phyloP scores from a whole-genome alignment of 306 rosid species.

The Parietaria judaica region DNA sequence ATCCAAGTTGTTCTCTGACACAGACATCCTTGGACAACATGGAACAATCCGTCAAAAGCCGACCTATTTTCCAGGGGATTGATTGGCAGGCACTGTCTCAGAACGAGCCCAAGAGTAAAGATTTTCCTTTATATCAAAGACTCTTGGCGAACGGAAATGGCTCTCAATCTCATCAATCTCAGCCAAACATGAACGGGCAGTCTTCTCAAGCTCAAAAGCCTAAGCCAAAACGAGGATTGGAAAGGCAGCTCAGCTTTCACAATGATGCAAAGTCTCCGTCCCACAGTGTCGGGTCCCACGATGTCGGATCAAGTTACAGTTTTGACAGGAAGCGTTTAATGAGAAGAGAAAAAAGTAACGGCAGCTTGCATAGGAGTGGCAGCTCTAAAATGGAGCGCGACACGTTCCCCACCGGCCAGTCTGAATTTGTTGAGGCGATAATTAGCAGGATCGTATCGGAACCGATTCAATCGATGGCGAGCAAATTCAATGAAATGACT shows the following conservation, averaged over 20 bases:
- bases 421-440: constrained; percentile 61
- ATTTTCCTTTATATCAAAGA: constrained; percentile 55
- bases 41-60: constrained; percentile 91
- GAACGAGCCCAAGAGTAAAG: constrained; percentile 57
- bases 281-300: constrained; percentile 87
- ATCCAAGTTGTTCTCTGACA: constrained; percentile 90
- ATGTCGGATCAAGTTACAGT: constrained; percentile 68
- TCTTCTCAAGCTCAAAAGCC: constrained; percentile 52
- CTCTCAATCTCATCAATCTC: constrained; percentile 44
- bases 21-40: constrained; percentile 73
- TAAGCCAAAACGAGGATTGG: constrained; percentile 48
- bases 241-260: constrained; percentile 80
- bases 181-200: constrained; percentile 56
- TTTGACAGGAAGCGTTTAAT: constrained; percentile 58
- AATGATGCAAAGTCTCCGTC: constrained; percentile 80
- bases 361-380: constrained; percentile 59
- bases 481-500: constrained; percentile 69
- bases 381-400: constrained; percentile 66
- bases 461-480: constrained; percentile 61
- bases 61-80: constrained; percentile 83
- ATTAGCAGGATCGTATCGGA: constrained; percentile 64
- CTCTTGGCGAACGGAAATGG: constrained; percentile 50
- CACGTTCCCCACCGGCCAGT: constrained; percentile 41
- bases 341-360: constrained; percentile 58
- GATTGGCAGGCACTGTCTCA: constrained; percentile 91